Evolutionary conservation across 108 stramenopile species (phyloP), one percentile per base, ranked within the genome.

Genomic region (Cyclostephanos tholiformis): DNA sequence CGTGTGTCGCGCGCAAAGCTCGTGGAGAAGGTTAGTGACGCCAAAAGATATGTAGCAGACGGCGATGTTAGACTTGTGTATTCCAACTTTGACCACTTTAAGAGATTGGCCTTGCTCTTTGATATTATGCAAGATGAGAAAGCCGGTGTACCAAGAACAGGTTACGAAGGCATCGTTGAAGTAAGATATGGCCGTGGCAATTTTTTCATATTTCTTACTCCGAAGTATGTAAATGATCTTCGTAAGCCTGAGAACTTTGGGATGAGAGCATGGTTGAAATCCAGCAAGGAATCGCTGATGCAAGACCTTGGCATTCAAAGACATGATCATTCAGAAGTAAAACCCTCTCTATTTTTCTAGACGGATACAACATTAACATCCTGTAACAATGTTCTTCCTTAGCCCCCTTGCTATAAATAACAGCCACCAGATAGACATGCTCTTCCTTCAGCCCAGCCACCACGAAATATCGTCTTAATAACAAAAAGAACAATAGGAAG

Each of bases 111-210:
- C n/a, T n/a, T 41, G 50, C 11, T 53, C 38, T 74, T 97, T 32
- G 76, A 86, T 27, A 77, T 95, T 12, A 95, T 95, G 89, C 59
- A 71, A 65, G 94, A 98, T 71, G 90, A 94, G 80, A 98, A 98
- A 85, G 97, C 95, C 0, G 75, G 70, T 35, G 87, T 98, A 16
- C 94, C 92, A 19, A 84, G 97, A 36, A 97, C 96, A 25, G 94
- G 91, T 11, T 98, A 97, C 77, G 87, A 88, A 56, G 97, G 97
- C 2, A 89, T 98, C 52, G 95, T 98, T 2, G 91, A 92, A 63
- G 68, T 87, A 23, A 49, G 87, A 13, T 82, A 77, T 38, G 85
- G 83, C 17, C 58, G 58, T 17, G 62, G 78, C 8, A 23, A 72
- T 32, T 75, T 85, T 20, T 66, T 90, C 25, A 80, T 92, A 63